Conservation (phyloP, 2,329 filamentous ascomycete genomes). For the Calonectria hongkongensis region DNA sequence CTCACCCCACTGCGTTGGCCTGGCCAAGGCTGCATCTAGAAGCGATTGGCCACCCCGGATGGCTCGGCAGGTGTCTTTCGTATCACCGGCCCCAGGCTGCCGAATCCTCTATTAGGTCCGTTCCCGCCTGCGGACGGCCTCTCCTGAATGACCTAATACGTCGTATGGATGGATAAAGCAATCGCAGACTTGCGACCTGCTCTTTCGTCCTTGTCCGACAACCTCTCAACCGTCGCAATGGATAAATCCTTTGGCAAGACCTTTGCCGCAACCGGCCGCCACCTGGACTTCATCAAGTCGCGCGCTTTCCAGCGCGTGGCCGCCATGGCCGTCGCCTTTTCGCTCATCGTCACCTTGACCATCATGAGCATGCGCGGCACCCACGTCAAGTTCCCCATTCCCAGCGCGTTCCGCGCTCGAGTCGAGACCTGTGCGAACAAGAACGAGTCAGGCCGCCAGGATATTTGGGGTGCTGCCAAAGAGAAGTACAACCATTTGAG, state of each 20-base stretch:
- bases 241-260: not conserved
- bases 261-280: too few relatives aligned
- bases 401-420: not conserved
- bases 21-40: too few relatives aligned
- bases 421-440: conserved; percentile 16
- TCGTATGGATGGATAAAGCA: not conserved
- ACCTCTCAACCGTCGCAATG: not conserved
- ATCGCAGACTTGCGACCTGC: not conserved
- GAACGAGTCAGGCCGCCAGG: conserved; percentile 17
- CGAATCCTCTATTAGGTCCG: not conserved
- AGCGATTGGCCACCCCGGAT: not conserved
- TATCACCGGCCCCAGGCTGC: conserved; percentile 18
- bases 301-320: conserved; percentile 4
- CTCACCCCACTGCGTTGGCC: conserved; percentile 3
- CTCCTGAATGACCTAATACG: conserved; percentile 8
- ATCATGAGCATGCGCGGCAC: conserved; percentile 2
- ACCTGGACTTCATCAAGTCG: conserved; percentile 13
- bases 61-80: conserved; percentile 4
- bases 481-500: conserved; percentile 47
- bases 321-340: not conserved
- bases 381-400: conserved; percentile 7
- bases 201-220: not conserved
- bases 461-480: conserved; percentile 36
- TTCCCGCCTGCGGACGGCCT: not conserved
- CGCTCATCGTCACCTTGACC: not conserved